Evolutionary conservation across 2,329 filamentous ascomycete species (phyloP), one percentile per base, ranked within the genome.

Genomic region (Cladosporium sp.): DNA sequence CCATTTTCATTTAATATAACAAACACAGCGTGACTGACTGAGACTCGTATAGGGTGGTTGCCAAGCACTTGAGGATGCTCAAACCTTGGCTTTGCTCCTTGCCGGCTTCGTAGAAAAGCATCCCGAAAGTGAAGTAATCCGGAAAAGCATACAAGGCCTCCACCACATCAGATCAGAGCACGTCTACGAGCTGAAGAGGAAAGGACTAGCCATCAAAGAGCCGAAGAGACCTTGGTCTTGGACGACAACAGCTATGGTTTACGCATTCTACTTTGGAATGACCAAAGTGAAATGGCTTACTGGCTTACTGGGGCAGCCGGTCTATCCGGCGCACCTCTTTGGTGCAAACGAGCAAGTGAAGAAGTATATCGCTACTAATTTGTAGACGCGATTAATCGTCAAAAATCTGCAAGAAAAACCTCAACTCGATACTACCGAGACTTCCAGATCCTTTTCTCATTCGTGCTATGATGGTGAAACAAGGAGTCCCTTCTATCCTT

Each of bases 21-120:
- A 1, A 43, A 5, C 20, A 43, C 19, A 43, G 22, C 40, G 6
- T 4, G 8, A 25, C 14, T 25, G 12, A 14, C 11, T n/a, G 4
- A 15, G 15, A 7, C 19, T 25, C 20, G 7, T 2, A 14, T 11
- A 45, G 42, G 42, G 43, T 5, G 54, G 40, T 14, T 47, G 30
- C 2, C 54, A 56, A 34, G 54, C 54, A 8, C 34, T 56, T 8
- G 54, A 56, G 19, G 54, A 56, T 22, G 54, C 28, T 14, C 30
- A 47, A 20, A 49, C 54, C 25, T 28, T 56, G 6, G 54, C 73
- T 0, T 60, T 80, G 22, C 68, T 80, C 3, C 66, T 69, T 19
- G 40, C 59, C 1, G 15, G 15, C 7, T 19, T 39, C 36, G 5
- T 42, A 3, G n/a, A 42, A 3, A 39, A 4, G 6, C 15, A 30